Evolutionary conservation across 257 asterid genomes (phyloP).

Genomic region (Anisodus tanguticus): DNA sequence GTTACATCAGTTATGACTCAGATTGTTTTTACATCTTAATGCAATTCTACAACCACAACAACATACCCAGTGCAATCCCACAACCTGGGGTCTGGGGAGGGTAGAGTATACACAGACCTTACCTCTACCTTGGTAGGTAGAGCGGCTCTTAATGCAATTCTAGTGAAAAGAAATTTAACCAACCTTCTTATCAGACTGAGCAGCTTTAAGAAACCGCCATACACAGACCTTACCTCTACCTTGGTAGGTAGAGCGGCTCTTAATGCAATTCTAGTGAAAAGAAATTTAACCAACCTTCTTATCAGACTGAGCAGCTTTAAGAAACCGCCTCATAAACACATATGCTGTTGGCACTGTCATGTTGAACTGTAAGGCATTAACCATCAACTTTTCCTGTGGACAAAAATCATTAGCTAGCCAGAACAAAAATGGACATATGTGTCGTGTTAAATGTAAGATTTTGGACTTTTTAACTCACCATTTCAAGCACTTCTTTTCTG

Average conservation of each 20-base stretch:
- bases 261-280: not conserved
- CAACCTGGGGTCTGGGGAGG: too few species aligned
- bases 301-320: slow-evolving; percentile 83
- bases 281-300: slow-evolving; percentile 52
- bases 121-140: too few species aligned
- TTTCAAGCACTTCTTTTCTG: slow-evolving; percentile 80
- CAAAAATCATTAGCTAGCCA: slow-evolving; percentile 29
- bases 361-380: slow-evolving; percentile 77
- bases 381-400: slow-evolving; percentile 77
- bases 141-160: not conserved
- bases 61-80: too few species aligned
- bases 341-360: slow-evolving; percentile 81
- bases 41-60: too few species aligned
- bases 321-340: slow-evolving; percentile 81
- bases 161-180: slow-evolving; percentile 19
- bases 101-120: too few species aligned
- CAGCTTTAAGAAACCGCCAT: slow-evolving; percentile 83
- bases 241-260: not conserved
- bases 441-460: not conserved
- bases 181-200: slow-evolving; percentile 75
- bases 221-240: too few species aligned
- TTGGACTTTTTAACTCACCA: slow-evolving; percentile 50
- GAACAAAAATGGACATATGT: not conserved
- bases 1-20: not conserved
- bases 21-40: not conserved